Base-by-base conservation (phyloP, 345 rosid species). In the Balakata baccata region DNA sequence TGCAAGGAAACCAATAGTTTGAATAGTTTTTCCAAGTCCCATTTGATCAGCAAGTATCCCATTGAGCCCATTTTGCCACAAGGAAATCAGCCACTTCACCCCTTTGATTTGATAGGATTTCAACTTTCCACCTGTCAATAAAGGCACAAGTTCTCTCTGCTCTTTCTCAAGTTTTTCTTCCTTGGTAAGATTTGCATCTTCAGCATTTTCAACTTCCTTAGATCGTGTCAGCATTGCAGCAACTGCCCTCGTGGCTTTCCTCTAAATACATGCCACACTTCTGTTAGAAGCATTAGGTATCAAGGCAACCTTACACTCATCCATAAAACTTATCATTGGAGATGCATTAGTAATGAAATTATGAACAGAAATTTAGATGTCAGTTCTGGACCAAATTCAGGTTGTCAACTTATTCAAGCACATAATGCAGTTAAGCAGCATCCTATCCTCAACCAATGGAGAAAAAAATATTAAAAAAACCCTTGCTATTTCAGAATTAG, bases 11-110 rank as follows among this genome's bases (percentile, higher is more conserved):
- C 92, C 92, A 73, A 95, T 92, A 22, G 97, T 91, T 79, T 95
- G 99, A 81, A 95, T 92, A 0, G 99, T 92, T 88, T 95, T 95
- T 77, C 99, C 99, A 18, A 92, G 92, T 18, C 99, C 99, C 99
- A 95, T 95, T 84, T 95, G 99, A 85, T 95, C 99, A 25, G 99
- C 99, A 75, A 95, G 89, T 75, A 95, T 95, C 49, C 99, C 99
- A 83, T 92, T 92, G 70, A 95, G 83, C 37, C 99, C 99, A 81
- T 95, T 95, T 74, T 89, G 91, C 98, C 98, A 95, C 60, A 95
- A 74, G 20, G 99, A 95, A 69, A 95, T 89, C 71, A 95, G 81
- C 99, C 99, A 95, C 74, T 92, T 95, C 54, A 95, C 90, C n/a
- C 99, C 99, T 87, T 91, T 92, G 25, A 95, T 79, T 79, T 95